Base-by-base conservation (phyloP, 768 basidiomycete species). In the Lactarius psammicola region DNA sequence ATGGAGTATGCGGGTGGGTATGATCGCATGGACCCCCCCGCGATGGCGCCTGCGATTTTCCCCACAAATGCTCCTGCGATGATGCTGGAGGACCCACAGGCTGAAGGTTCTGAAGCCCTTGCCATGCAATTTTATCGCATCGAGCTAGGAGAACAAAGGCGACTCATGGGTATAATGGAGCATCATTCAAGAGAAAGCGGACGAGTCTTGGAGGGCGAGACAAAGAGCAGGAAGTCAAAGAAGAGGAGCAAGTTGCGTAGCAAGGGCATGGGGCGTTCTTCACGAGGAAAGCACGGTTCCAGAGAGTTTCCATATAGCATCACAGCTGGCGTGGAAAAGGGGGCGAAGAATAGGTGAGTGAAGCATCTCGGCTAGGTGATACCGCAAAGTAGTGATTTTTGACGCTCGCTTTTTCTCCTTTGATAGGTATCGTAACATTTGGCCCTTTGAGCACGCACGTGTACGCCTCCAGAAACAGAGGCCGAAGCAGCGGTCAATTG, bases 391-490 rank as follows among this genome's bases (percentile, higher is more conserved):
- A 53, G 28, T 61, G 42, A 62, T 34, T 46, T 40, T 36, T 58
- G 54, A 44, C 54, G 36, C 34, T 65, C 42, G 49, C 23, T 7
- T 40, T 53, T 56, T 66, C 46, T 17, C 23, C 23, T 51, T 13
- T 51, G 9, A 20, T 68, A 94, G 94, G 68, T 98, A 97, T 78
- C 88, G 90, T 65, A 90, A 98, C 74, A 97, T 98, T 64, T 98
- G 95, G 93, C 96, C 96, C 0, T 98, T 95, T 69, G 95, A 96
- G 73, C 94, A 95, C 72, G 90, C 95, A 26, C 88, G 96, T 44
- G 95, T 98, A 4, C 83, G 88, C 56, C 79, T 98, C 49, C 64
- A 66, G 62, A 69, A 69, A 59, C 63, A 64, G 55, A 69, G 64
- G 9, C 63, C 60, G 1, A 64, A 64, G 56, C 44, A 62, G 26